Conservation (phyloP, 2,329 filamentous ascomycete genomes). For the Incumbomyces delicatus region DNA sequence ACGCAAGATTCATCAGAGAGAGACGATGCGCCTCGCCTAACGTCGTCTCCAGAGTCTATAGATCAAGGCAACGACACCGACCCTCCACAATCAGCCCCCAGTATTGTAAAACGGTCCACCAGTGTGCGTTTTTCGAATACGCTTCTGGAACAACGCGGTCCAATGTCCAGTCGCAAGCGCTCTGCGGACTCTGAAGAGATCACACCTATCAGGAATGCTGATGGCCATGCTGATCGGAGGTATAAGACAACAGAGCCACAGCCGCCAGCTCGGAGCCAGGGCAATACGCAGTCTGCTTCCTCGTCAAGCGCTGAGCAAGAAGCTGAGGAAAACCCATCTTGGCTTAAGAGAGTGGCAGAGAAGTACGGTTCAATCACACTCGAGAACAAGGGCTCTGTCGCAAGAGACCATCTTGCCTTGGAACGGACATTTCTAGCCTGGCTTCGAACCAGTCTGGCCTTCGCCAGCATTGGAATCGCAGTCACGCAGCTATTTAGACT, state of each 20-base stretch:
- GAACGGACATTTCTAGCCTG: constrained; percentile 61
- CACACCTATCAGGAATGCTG: constrained; percentile 16
- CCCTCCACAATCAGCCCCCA: neutral
- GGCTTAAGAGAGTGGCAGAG: constrained; percentile 43
- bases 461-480: constrained; percentile 57
- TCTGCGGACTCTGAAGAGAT: constrained; percentile 15
- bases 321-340: constrained; percentile 18
- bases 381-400: constrained; percentile 58
- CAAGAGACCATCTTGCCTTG: constrained; percentile 54
- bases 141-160: constrained; percentile 11
- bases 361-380: constrained; percentile 54
- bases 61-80: neutral
- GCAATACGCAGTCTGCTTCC: neutral
- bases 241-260: constrained; percentile 12
- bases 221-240: constrained; percentile 11
- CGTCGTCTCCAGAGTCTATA: neutral
- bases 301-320: neutral
- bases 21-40: neutral
- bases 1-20: neutral
- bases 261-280: neutral
- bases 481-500: constrained; percentile 58
- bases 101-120: constrained; percentile 1
- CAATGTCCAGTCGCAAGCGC: constrained; percentile 14
- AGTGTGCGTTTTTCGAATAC: constrained; percentile 18
- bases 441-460: constrained; percentile 56